These are phyloP conservation scores for Penicillium pulvis DNA, from an alignment of 495 filamentous ascomycete species.

Conservation along the genomic window DNA sequence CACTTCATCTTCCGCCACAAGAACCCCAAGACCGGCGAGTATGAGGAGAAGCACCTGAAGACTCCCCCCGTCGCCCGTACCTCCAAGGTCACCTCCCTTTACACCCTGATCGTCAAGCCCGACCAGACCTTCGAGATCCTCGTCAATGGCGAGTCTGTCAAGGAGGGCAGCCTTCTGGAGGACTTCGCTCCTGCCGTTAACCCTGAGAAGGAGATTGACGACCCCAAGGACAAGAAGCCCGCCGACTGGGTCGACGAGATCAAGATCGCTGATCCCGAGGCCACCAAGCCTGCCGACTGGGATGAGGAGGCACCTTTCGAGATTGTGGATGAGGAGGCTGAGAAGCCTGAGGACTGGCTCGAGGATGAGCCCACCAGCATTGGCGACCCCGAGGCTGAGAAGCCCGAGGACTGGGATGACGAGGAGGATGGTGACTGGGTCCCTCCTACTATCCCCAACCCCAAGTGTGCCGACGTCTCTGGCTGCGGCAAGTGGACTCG, in stretches of 20 bases:
- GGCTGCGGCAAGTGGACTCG: constrained; percentile 93
- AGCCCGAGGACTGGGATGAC: constrained; percentile 99
- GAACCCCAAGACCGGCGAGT: constrained; percentile 99
- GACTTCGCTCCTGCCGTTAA: constrained; percentile 94
- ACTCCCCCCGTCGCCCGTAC: constrained; percentile 82
- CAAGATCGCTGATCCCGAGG: constrained; percentile 87
- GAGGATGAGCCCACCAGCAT: constrained; percentile 84
- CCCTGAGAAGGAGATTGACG: constrained; percentile 94
- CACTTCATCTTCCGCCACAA: constrained; percentile 99
- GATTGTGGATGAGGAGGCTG: constrained; percentile 90
- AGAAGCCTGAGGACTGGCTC: constrained; percentile 93
- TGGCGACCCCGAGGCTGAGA: constrained; percentile 94
- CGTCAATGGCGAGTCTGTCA: constrained; percentile 81
- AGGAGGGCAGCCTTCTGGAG: constrained; percentile 89
- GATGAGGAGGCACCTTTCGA: constrained; percentile 98
- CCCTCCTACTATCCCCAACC: constrained; percentile 89
- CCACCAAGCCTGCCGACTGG: constrained; percentile 97
- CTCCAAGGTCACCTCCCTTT: constrained; percentile 87
- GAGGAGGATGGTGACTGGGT: constrained; percentile 99
- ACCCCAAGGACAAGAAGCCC: constrained; percentile 93
- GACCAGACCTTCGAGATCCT: constrained; percentile 94
- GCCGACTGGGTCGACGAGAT: constrained; percentile 93
- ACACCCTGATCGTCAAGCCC: constrained; percentile 92
- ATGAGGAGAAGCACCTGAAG: constrained; percentile 99
- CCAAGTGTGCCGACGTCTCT: constrained; percentile 90